Evolutionary conservation across 2,329 filamentous ascomycete genomes (phyloP), one percentile per base, ranked within the genome.

Genomic region (Iodosphaeria phyllophila): DNA sequence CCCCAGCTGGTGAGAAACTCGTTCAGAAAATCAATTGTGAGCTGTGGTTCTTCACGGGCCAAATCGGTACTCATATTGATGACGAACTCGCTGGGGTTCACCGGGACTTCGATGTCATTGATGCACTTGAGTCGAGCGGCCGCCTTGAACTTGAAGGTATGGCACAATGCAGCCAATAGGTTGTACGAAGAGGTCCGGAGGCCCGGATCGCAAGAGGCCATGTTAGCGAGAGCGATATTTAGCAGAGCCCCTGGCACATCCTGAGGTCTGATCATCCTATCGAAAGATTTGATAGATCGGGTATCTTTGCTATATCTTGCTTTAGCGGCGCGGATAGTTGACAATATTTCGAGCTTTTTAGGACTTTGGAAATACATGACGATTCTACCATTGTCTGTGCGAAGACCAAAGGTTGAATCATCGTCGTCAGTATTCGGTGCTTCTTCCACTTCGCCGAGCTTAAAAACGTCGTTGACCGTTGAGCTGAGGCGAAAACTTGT

Each of bases 1-100:
- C 74, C 69, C 72, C 72, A 77, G 11, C 71, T 68, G 13, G 74
- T 67, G 30, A 77, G 76, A 39, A 77, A 77, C 37, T 76, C 72
- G n/a, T 71, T 74, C 19, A 77, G 39, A 36, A 77, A 77, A 37
- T 77, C 72, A 6, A 60, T 62, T 1, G 72, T 76, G 6, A 77
- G 54, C 35, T 74, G 70, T 13, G 72, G 67, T 37, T 77, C 71
- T 12, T 68, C 60, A 16, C 52, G 46, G 6, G 72, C 70, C 10
- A 77, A 50, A 31, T 67, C 61, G 36, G 60, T 62, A 48, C 72
- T 76, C 23, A 76, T 70, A 23, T 62, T 60, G 35, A 76, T 51
- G 20, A 77, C 68, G 39, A 76, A 74, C 13, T 58, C 55, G 4
- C 66, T 65, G 3, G 71, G 62, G 31, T 74, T 67, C 19, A 66